Conservation (phyloP, 495 filamentous ascomycete species). For the Chaetomium fimeti region DNA sequence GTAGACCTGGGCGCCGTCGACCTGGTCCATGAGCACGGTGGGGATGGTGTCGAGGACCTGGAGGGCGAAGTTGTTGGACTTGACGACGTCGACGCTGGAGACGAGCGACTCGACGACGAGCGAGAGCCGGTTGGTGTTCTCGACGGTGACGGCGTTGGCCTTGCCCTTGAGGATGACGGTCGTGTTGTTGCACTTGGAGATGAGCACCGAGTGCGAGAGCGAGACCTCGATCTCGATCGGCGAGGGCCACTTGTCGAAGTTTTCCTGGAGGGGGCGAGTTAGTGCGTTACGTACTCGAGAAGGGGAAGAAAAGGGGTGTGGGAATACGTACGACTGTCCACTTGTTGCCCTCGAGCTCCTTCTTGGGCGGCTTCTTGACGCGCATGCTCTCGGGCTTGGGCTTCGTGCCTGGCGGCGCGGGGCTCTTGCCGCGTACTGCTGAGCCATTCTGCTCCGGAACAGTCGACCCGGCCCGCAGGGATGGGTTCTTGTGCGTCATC, state of each 20-base stretch:
- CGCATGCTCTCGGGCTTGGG: slow-evolving; percentile 95
- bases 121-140: slow-evolving; percentile 80
- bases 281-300: neutral
- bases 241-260: slow-evolving; percentile 74
- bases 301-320: neutral
- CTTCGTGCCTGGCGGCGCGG: slow-evolving; percentile 82
- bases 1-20: slow-evolving; percentile 86
- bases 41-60: slow-evolving; percentile 75
- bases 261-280: slow-evolving; percentile 56
- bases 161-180: slow-evolving; percentile 87
- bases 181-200: slow-evolving; percentile 85
- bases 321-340: slow-evolving; percentile 69
- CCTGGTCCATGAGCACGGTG: slow-evolving; percentile 85
- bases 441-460: slow-evolving; percentile 63
- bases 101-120: slow-evolving; percentile 89
- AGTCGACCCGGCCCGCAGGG: slow-evolving; percentile 68
- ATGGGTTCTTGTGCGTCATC: slow-evolving; percentile 99
- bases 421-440: slow-evolving; percentile 66
- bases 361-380: slow-evolving; percentile 85
- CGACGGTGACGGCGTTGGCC: slow-evolving; percentile 89
- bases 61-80: slow-evolving; percentile 84
- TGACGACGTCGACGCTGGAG: slow-evolving; percentile 89
- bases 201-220: slow-evolving; percentile 86
- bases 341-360: slow-evolving; percentile 91
- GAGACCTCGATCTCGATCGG: slow-evolving; percentile 74